Evolutionary conservation across 78 protist genomes (phyloP).

Genomic region (Creolimax fragrantissima): DNA sequence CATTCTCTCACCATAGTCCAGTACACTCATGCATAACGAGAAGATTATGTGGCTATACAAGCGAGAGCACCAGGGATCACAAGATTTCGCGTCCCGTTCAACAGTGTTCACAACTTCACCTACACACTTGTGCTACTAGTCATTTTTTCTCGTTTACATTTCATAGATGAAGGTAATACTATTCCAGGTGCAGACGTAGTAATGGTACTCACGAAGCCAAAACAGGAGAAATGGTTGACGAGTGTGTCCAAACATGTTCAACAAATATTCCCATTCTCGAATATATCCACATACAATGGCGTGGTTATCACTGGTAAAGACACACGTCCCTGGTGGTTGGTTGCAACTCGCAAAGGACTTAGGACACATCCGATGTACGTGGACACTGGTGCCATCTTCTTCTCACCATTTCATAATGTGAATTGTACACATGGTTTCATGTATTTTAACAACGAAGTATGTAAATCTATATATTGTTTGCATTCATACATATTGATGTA

Average conservation of each 20-base stretch:
- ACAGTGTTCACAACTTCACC: too few relatives aligned
- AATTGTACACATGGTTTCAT: background rate
- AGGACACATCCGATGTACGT: background rate
- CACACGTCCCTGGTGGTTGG: background rate
- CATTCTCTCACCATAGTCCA: too few relatives aligned
- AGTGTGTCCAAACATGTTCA: background rate
- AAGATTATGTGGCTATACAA: too few relatives aligned
- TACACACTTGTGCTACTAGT: too few relatives aligned
- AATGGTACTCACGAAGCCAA: background rate
- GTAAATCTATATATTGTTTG: too few relatives aligned
- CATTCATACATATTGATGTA: background rate
- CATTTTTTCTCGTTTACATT: too few relatives aligned
- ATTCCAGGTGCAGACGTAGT: background rate
- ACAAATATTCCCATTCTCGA: background rate
- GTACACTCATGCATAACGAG: too few relatives aligned
- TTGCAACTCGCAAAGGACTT: background rate
- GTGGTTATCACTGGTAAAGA: background rate
- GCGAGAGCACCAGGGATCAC: too few relatives aligned
- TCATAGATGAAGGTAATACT: too few relatives aligned
- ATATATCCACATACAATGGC: background rate
- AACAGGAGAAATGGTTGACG: background rate
- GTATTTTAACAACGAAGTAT: background rate
- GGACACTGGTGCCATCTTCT: background rate
- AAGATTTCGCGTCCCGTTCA: too few relatives aligned
- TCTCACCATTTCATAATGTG: slow-evolving; percentile 12